Conservation (phyloP, 2,329 filamentous ascomycete species). For the Hymenoscyphus infarciens region DNA sequence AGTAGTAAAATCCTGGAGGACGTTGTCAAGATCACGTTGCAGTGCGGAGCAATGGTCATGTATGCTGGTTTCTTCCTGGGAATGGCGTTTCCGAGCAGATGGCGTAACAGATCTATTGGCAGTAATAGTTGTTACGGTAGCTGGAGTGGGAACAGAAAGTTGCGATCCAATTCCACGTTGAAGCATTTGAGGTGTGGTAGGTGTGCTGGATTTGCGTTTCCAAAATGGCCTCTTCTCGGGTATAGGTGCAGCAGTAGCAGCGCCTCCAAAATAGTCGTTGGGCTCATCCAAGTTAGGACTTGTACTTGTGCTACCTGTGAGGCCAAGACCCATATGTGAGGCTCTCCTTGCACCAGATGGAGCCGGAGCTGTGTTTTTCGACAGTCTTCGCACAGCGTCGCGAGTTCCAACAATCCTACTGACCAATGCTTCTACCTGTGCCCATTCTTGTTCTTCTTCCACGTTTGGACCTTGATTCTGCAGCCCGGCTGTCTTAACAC, state of each 20-base stretch:
- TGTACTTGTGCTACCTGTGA: conserved; percentile 17
- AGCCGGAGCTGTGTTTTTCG: conserved; percentile 71
- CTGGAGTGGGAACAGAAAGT: conserved; percentile 29
- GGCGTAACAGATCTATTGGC: conserved; percentile 23
- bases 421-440: conserved; percentile 78
- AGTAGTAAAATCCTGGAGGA: conserved; percentile 76
- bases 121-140: conserved; percentile 25
- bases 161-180: conserved; percentile 30
- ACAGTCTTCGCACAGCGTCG: conserved; percentile 81
- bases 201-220: conserved; percentile 73
- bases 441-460: conserved; percentile 80
- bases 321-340: conserved; percentile 29
- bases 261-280: conserved; percentile 51
- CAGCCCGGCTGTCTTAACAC: conserved; percentile 34
- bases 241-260: conserved; percentile 34
- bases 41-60: conserved; percentile 81
- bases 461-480: conserved; percentile 28
- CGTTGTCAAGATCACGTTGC: conserved; percentile 78
- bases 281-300: conserved; percentile 45
- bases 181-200: conserved; percentile 28
- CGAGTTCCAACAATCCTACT: conserved; percentile 82
- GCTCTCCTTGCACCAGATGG: conserved; percentile 13
- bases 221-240: conserved; percentile 74
- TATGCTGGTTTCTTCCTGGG: conserved; percentile 59
- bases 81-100: conserved; percentile 20